Evolutionary conservation across 345 rosid genomes (phyloP).

Genomic region (Passiflora organensis): DNA sequence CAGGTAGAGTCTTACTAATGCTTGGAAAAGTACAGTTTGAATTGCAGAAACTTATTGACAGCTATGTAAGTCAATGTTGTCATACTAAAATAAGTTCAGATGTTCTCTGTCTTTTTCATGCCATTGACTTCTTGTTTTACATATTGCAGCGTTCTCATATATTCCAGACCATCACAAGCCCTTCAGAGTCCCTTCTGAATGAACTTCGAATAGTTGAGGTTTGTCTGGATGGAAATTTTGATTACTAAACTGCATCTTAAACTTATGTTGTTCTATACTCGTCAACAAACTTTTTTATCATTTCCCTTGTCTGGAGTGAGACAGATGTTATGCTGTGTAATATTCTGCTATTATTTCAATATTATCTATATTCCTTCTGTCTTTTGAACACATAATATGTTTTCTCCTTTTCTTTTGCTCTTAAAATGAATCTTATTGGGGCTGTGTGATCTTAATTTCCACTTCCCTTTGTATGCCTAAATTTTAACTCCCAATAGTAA

Average conservation of each 20-base stretch:
- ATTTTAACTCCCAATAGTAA: no score
- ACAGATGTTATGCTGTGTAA: no score
- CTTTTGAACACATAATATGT: no score
- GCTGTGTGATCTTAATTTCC: no score
- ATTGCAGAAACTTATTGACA: constrained; percentile 79
- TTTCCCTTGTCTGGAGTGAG: no score
- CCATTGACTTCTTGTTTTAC: constrained; percentile 13
- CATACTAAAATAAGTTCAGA: background rate
- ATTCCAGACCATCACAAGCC: constrained; percentile 68
- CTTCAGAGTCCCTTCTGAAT: constrained; percentile 86
- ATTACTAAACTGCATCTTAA: background rate
- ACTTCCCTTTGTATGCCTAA: no score
- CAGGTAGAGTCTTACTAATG: constrained; percentile 74
- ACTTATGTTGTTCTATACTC: no score
- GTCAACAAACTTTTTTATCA: no score
- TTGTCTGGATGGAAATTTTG: constrained; percentile 25
- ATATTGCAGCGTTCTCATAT: constrained; percentile 73
- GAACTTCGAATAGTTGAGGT: constrained; percentile 97
- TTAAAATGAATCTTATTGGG: no score
- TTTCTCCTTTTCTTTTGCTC: no score
- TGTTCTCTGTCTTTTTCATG: background rate
- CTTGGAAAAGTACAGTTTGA: constrained; percentile 81
- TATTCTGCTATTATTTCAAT: no score
- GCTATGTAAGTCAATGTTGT: constrained; percentile 64
- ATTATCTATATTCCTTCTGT: no score